These are phyloP conservation scores for Colletotrichum tanaceti DNA, from an alignment of 2,329 filamentous ascomycete genomes.

Conservation along the genomic window DNA sequence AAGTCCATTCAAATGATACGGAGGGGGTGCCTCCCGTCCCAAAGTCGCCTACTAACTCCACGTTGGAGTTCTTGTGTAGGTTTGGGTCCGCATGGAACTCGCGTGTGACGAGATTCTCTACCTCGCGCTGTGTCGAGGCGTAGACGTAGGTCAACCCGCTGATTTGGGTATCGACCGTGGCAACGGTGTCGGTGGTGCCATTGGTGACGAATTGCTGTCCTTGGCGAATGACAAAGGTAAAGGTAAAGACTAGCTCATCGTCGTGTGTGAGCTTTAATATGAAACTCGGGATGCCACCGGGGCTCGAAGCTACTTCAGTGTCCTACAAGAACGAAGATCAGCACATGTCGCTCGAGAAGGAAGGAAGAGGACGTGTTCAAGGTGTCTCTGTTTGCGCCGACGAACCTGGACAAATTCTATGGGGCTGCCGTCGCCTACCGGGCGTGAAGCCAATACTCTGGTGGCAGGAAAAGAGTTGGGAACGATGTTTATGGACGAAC, in stretches of 20 bases:
- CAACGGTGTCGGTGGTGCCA: slow-evolving; percentile 51
- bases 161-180: slow-evolving; percentile 77
- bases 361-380: background rate
- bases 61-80: slow-evolving; percentile 95
- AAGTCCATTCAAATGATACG: slow-evolving; percentile 92
- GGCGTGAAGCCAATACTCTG: slow-evolving; percentile 78
- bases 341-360: slow-evolving; percentile 5
- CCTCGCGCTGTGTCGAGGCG: slow-evolving; percentile 84
- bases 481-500: slow-evolving; percentile 78
- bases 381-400: slow-evolving; percentile 43
- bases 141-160: slow-evolving; percentile 93
- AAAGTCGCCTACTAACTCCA: slow-evolving; percentile 93
- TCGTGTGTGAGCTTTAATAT: slow-evolving; percentile 89
- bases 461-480: slow-evolving; percentile 91
- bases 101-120: slow-evolving; percentile 92
- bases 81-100: slow-evolving; percentile 98
- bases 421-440: slow-evolving; percentile 77
- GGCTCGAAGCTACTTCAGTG: slow-evolving; percentile 68
- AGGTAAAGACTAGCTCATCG: slow-evolving; percentile 92
- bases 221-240: slow-evolving; percentile 84
- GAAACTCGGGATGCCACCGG: slow-evolving; percentile 72
- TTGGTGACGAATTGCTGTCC: slow-evolving; percentile 55
- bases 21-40: slow-evolving; percentile 84
- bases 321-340: slow-evolving; percentile 67
- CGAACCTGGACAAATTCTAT: slow-evolving; percentile 93